A percentile compares a stretch with the other conserved stretches of the same genome.
phyloP scores from a whole-genome alignment of 169 alveolate genomes.

The Cryptosporidium bovis region DNA sequence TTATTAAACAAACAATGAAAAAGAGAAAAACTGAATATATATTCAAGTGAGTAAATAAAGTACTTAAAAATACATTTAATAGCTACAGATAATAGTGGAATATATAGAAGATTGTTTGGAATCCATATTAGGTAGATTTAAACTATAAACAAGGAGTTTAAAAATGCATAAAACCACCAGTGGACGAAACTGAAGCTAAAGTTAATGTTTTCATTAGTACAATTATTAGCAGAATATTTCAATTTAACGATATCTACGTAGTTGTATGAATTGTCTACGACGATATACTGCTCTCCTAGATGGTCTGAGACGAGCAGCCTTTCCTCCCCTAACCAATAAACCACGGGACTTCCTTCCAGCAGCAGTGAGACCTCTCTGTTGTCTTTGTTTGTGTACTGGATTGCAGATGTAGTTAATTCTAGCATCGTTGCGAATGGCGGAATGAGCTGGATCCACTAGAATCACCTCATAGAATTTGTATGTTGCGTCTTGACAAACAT shows the following conservation, averaged over 20 bases:
- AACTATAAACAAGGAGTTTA: not conserved
- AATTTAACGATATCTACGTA: slow-evolving; percentile 95
- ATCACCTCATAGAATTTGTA: slow-evolving; percentile 98
- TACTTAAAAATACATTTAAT: too few relatives aligned
- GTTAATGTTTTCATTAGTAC: not conserved
- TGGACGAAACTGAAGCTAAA: too few relatives aligned
- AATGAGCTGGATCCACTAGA: slow-evolving; percentile 98
- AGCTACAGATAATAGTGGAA: too few relatives aligned
- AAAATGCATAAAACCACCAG: not conserved
- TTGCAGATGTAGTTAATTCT: slow-evolving; percentile 98
- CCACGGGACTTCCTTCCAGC: slow-evolving; percentile 91
- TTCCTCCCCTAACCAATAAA: slow-evolving; percentile 94
- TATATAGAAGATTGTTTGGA: too few relatives aligned
- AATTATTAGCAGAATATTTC: not conserved
- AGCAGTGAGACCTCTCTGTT: slow-evolving; percentile 96
- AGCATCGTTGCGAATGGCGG: slow-evolving; percentile 97
- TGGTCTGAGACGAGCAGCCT: slow-evolving; percentile 94
- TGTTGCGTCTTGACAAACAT: slow-evolving; percentile 99
- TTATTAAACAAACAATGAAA: too few relatives aligned
- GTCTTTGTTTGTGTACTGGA: slow-evolving; percentile 98
- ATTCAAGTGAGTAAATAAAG: too few relatives aligned
- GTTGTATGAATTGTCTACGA: slow-evolving; percentile 93
- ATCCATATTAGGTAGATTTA: too few relatives aligned
- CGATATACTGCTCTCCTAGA: slow-evolving; percentile 94
- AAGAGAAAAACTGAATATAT: too few relatives aligned